A percentile compares a stretch with the other conserved stretches of the same genome.
Conservation (phyloP, 2,329 filamentous ascomycete species). For the Fonsecaea multimorphosa region DNA sequence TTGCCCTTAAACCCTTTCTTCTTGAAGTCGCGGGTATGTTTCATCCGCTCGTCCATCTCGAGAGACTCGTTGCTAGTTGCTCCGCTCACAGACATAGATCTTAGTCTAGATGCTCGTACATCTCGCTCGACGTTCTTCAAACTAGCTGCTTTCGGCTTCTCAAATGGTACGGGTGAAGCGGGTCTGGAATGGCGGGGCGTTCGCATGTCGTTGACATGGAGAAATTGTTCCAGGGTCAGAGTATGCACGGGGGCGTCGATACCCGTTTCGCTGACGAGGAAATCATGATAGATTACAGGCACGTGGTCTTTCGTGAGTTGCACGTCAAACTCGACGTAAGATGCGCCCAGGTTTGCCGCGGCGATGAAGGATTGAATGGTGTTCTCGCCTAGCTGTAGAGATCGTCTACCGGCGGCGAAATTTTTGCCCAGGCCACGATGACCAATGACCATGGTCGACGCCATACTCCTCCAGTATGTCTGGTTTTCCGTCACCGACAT, state of each 20-base stretch:
- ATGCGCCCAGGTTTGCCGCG: conserved; percentile 86
- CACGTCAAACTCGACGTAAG: conserved; percentile 79
- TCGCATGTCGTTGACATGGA: conserved; percentile 75
- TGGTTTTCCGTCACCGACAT: conserved; percentile 89
- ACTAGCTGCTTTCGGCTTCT: conserved; percentile 31
- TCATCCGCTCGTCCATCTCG: conserved; percentile 84
- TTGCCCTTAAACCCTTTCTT: conserved; percentile 95
- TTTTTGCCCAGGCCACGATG: conserved; percentile 88
- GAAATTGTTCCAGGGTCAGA: conserved; percentile 91
- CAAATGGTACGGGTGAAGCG: conserved; percentile 50
- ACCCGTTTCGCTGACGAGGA: conserved; percentile 94
- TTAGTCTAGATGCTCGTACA: conserved; percentile 45
- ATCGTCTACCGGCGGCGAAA: conserved; percentile 74
- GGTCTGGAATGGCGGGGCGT: conserved; percentile 54
- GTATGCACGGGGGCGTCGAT: conserved; percentile 97
- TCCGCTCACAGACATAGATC: conserved; percentile 67
- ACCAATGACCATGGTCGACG: conserved; percentile 81
- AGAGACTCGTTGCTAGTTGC: conserved; percentile 52
- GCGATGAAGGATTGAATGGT: conserved; percentile 95
- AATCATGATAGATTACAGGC: conserved; percentile 98
- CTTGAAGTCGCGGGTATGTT: conserved; percentile 95
- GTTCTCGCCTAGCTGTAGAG: conserved; percentile 93
- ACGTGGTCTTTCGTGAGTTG: conserved; percentile 99
- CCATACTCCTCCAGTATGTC: conserved; percentile 95
- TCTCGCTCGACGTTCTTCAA: conserved; percentile 39